These are phyloP conservation scores for Penicillium antarcticum DNA, from an alignment of 495 filamentous ascomycete genomes.

Conservation along the genomic window DNA sequence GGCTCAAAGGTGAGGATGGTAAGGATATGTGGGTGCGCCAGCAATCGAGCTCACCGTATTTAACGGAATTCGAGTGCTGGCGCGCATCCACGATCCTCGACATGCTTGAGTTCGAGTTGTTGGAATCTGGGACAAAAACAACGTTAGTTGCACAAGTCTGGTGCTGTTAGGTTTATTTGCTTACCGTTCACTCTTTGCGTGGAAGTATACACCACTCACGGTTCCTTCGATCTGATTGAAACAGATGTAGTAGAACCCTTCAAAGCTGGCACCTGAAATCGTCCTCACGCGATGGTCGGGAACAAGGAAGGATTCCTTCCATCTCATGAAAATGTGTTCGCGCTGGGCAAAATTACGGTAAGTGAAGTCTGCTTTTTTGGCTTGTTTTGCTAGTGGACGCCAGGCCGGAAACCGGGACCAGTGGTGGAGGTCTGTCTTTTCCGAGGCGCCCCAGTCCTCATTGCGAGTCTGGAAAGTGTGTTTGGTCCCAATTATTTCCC, in stretches of 20 bases:
- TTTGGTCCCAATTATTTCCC: conserved; percentile 94
- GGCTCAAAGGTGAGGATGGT: not conserved
- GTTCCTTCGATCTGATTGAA: conserved; percentile 88
- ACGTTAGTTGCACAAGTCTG: not conserved
- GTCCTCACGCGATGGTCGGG: conserved; percentile 89
- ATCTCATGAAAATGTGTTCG: conserved; percentile 97
- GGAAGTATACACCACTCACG: conserved; percentile 94
- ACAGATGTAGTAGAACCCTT: conserved; percentile 99
- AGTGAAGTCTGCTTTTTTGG: conserved; percentile 72
- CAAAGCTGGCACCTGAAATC: conserved; percentile 92
- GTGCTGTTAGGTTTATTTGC: conserved; percentile 24
- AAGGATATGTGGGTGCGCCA: conserved; percentile 7
- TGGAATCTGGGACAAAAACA: conserved; percentile 62
- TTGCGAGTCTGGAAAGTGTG: conserved; percentile 91
- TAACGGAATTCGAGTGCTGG: conserved; percentile 92
- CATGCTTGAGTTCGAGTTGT: conserved; percentile 85
- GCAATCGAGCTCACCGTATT: conserved; percentile 25
- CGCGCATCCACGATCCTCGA: conserved; percentile 79
- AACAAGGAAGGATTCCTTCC: conserved; percentile 98
- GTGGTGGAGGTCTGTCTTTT: conserved; percentile 90
- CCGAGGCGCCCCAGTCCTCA: conserved; percentile 84
- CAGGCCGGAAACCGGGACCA: conserved; percentile 90
- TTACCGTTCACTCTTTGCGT: conserved; percentile 94
- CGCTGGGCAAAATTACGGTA: conserved; percentile 66
- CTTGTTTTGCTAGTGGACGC: conserved; percentile 71